Evolutionary conservation across 2,329 filamentous ascomycete species (phyloP).

Genomic region (Erysiphe pulchra): DNA sequence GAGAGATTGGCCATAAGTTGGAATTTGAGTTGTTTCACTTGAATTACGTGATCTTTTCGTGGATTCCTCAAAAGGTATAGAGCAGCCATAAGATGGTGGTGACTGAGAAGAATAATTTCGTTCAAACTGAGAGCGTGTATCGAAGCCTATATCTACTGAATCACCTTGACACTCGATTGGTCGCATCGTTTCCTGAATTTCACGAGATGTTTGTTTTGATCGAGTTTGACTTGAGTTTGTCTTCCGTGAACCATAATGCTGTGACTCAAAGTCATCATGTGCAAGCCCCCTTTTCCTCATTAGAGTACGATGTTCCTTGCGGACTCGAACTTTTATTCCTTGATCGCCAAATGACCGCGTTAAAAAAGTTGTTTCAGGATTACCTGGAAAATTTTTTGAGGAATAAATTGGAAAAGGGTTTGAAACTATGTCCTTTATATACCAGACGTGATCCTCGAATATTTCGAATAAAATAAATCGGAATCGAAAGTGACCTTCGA

Average conservation of each 20-base stretch:
- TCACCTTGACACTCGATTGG: conserved; percentile 3
- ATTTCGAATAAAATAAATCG: conserved; percentile 60
- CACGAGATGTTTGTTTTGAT: conserved; percentile 1
- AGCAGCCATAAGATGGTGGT: conserved; percentile 2
- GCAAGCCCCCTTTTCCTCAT: conserved; percentile 12
- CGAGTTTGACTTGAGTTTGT: conserved; percentile 1
- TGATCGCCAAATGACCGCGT: conserved; percentile 70
- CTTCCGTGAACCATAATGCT: conserved; percentile 6
- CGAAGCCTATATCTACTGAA: conserved; percentile 2
- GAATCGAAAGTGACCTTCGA: conserved; percentile 45
- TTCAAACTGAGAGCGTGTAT: conserved; percentile 2
- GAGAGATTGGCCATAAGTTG: conserved; percentile 3
- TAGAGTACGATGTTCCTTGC: conserved; percentile 48
- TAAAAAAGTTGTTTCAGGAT: conserved; percentile 58
- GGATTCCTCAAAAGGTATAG: conserved; percentile 4
- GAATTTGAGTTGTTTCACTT: conserved; percentile 5
- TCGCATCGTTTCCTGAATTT: conserved; percentile 2
- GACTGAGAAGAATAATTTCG: conserved; percentile 5
- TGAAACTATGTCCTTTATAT: conserved; percentile 22
- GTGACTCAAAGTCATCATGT: conserved; percentile 12
- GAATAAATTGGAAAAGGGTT: conserved; percentile 40
- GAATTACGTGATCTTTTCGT: conserved; percentile 6
- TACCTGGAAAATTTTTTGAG: conserved; percentile 49
- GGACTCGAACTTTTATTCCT: conserved; percentile 55
- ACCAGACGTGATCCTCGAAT: conserved; percentile 13